A percentile compares a stretch with the other conserved stretches of the same genome.
These are phyloP conservation scores for Mycoemilia scoparia DNA, from an alignment of 192 early-diverging fungal species.

Conservation along the genomic window DNA sequence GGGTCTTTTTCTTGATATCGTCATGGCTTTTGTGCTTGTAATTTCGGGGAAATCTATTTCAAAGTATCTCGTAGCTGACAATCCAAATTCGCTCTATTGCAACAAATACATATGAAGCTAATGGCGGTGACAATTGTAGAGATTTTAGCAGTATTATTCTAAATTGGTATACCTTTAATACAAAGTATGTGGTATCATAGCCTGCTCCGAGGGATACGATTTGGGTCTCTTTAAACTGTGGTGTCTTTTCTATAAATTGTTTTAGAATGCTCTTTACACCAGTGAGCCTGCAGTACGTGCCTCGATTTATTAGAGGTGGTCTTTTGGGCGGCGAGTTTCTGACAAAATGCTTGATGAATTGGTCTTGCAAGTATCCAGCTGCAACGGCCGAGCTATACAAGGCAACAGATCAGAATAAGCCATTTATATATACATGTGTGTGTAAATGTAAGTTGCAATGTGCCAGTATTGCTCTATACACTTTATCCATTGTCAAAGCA, in stretches of 20 bases:
- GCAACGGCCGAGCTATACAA: slow-evolving; percentile 53
- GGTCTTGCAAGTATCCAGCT: slow-evolving; percentile 67
- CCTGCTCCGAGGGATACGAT: slow-evolving; percentile 82
- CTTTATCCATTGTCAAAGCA: no score
- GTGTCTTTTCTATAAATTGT: slow-evolving; percentile 33
- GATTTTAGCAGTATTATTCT: neutral
- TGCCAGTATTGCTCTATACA: no score
- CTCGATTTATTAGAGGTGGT: slow-evolving; percentile 86
- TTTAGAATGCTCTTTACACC: slow-evolving; percentile 46
- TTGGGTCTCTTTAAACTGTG: slow-evolving; percentile 23
- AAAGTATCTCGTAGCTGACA: slow-evolving; percentile 36
- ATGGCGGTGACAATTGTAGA: neutral
- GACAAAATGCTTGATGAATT: slow-evolving; percentile 66
- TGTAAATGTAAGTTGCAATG: no score
- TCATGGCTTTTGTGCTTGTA: slow-evolving; percentile 55
- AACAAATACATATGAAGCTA: neutral
- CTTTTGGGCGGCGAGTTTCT: slow-evolving; percentile 46
- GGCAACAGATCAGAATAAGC: neutral
- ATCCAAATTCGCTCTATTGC: neutral
- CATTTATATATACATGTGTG: neutral
- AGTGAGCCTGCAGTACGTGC: slow-evolving; percentile 58
- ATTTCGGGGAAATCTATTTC: slow-evolving; percentile 89
- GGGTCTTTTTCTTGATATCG: slow-evolving; percentile 32
- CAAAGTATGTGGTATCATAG: slow-evolving; percentile 81
- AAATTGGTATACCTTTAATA: slow-evolving; percentile 35